A percentile compares a stretch with the other conserved stretches of the same genome.
phyloP scores from a whole-genome alignment of 352 stramenopile genomes.

The Pythium vanterpoolii region DNA sequence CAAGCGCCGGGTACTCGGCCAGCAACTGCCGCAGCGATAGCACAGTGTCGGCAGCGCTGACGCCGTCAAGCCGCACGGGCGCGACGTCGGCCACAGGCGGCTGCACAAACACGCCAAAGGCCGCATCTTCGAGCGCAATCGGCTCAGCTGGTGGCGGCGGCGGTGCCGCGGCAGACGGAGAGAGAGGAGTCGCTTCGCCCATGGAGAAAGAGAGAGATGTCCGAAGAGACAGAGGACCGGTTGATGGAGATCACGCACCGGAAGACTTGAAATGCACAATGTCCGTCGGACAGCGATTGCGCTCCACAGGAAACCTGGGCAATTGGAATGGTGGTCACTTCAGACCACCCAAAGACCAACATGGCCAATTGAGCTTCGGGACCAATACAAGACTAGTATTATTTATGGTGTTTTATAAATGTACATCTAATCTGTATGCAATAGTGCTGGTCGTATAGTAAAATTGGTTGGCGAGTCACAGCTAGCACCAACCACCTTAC shows the following conservation, averaged over 20 bases:
- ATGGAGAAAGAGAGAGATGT: slow-evolving; percentile 4
- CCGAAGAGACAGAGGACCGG: not conserved
- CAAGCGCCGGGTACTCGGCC: slow-evolving; percentile 77
- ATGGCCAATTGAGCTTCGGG: not conserved
- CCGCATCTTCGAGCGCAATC: slow-evolving; percentile 38
- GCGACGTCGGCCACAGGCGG: slow-evolving; percentile 29
- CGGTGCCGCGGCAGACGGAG: not conserved
- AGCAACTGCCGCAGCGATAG: slow-evolving; percentile 80
- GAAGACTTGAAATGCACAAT: slow-evolving; percentile 8
- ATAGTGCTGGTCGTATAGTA: slow-evolving; percentile 13
- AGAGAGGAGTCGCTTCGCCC: slow-evolving; percentile 17
- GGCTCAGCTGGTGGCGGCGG: slow-evolving; percentile 16
- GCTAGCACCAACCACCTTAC: not conserved
- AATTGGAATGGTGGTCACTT: slow-evolving; percentile 19
- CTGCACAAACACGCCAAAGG: slow-evolving; percentile 55
- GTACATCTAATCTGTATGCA: not conserved
- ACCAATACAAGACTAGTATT: slow-evolving; percentile 15
- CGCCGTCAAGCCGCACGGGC: slow-evolving; percentile 58
- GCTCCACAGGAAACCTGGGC: slow-evolving; percentile 20
- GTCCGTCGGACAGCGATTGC: slow-evolving; percentile 12
- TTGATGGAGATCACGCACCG: not conserved
- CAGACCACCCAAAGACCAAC: slow-evolving; percentile 24
- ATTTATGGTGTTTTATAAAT: not conserved
- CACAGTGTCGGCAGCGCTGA: slow-evolving; percentile 76
- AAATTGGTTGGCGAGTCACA: not conserved